These are phyloP conservation scores for Quercus wislizeni DNA, from an alignment of 306 rosid genomes.

Conservation along the genomic window DNA sequence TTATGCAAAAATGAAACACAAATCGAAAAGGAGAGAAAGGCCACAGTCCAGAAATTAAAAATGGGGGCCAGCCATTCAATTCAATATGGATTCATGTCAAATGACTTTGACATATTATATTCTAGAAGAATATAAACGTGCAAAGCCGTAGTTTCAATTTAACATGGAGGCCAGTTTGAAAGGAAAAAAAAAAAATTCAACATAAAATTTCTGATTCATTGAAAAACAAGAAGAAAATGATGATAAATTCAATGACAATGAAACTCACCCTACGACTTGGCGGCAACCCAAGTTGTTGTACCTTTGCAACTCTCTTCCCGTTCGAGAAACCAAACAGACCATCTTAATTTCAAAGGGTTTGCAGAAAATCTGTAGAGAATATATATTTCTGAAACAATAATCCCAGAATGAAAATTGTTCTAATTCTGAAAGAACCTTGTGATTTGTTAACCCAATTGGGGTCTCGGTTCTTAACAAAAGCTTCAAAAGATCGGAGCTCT, in stretches of 20 bases:
- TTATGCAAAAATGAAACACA: not conserved
- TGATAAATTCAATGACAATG: not conserved
- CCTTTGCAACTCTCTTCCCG: conserved; percentile 88
- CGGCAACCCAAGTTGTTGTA: conserved; percentile 83
- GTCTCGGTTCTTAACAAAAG: not conserved
- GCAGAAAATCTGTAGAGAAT: not conserved
- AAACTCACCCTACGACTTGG: conserved; percentile 88
- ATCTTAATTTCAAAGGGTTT: conserved; percentile 20
- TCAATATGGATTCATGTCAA: not conserved
- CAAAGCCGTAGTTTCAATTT: not conserved
- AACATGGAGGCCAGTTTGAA: not conserved
- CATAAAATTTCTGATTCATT: not conserved
- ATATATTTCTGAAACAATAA: not conserved
- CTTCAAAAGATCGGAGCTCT: not conserved
- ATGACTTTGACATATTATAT: not conserved
- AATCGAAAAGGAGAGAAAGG: not conserved
- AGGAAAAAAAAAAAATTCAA: not conserved
- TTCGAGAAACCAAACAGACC: conserved; percentile 79
- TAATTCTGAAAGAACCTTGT: not conserved
- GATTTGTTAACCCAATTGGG: not conserved
- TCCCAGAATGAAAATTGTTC: not conserved
- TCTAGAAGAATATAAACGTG: not conserved
- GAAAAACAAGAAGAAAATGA: not conserved
- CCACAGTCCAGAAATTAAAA: not conserved
- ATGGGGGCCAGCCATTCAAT: not conserved